A percentile compares a stretch with the other conserved stretches of the same genome.
Evolutionary conservation across 805 yeast species (phyloP).

Genomic region (Pichia exigua): DNA sequence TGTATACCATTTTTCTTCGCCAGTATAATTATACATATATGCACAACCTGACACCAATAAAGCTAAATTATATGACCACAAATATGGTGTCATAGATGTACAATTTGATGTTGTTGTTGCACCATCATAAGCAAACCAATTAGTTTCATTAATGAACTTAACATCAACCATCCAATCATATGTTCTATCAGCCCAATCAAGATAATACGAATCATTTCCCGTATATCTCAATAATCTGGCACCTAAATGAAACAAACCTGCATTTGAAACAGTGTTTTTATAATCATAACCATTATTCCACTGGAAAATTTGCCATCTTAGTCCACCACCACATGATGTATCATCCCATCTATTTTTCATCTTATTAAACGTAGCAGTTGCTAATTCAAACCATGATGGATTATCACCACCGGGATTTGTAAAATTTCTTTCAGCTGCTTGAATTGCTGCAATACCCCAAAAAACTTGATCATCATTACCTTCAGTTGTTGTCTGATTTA

Average conservation of each 20-base stretch:
- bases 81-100: conserved; percentile 44
- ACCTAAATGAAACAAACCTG: conserved; percentile 78
- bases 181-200: conserved; percentile 63
- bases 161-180: conserved; percentile 73
- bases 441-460: conserved; percentile 92
- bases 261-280: conserved; percentile 88
- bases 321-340: conserved; percentile 71
- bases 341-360: conserved; percentile 88
- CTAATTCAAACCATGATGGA: conserved; percentile 75
- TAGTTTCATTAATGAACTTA: conserved; percentile 37
- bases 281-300: conserved; percentile 95
- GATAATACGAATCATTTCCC: conserved; percentile 55
- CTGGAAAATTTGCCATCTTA: conserved; percentile 92
- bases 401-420: conserved; percentile 52
- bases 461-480: conserved; percentile 98
- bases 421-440: conserved; percentile 85
- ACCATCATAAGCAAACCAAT: conserved; percentile 59
- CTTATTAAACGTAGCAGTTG: conserved; percentile 86
- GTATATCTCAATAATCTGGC: conserved; percentile 84
- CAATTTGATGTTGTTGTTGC: conserved; percentile 56
- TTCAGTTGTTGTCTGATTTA: conserved; percentile 83
- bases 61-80: conserved; percentile 89
- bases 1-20: conserved; percentile 54
- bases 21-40: conserved; percentile 66
- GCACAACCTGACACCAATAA: conserved; percentile 74